phyloP scores from a whole-genome alignment of 192 early-diverging fungal genomes.

The Rhizoclosmatium sp. region DNA sequence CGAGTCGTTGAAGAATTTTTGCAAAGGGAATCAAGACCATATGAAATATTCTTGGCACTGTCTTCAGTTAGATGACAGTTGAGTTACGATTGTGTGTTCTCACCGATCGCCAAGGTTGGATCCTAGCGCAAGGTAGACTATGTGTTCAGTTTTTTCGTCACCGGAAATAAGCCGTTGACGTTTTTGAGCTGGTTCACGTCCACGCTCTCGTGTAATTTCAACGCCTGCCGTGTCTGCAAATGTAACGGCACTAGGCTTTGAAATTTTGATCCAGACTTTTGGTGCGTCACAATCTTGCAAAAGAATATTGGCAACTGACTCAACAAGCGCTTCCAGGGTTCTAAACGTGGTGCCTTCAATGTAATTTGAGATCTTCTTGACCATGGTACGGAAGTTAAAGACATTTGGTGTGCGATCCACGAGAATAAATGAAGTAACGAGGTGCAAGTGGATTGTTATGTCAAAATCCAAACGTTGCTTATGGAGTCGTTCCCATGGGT shows the following conservation, averaged over 20 bases:
- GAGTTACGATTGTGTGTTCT: not conserved
- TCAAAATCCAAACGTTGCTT: slow-evolving; percentile 89
- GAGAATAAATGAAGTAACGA: slow-evolving; percentile 59
- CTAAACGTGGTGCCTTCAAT: slow-evolving; percentile 90
- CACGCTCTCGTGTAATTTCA: slow-evolving; percentile 82
- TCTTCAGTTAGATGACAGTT: not conserved
- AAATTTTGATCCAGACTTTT: slow-evolving; percentile 88
- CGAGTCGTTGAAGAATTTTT: slow-evolving; percentile 46
- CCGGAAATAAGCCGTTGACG: not conserved
- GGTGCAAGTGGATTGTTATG: slow-evolving; percentile 63
- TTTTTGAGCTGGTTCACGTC: slow-evolving; percentile 23
- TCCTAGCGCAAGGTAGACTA: slow-evolving; percentile 85
- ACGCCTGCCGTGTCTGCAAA: slow-evolving; percentile 92
- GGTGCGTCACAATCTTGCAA: slow-evolving; percentile 83
- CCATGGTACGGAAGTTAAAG: slow-evolving; percentile 91
- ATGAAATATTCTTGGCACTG: slow-evolving; percentile 72
- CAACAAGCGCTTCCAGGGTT: slow-evolving; percentile 94
- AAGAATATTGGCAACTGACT: slow-evolving; percentile 78
- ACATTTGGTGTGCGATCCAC: slow-evolving; percentile 73
- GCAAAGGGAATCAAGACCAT: slow-evolving; percentile 68
- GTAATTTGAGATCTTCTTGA: slow-evolving; percentile 77
- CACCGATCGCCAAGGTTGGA: slow-evolving; percentile 88
- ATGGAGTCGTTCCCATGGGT: slow-evolving; percentile 95
- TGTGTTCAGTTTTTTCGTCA: slow-evolving; percentile 48
- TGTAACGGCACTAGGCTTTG: slow-evolving; percentile 93